Evolutionary conservation across 1,139 yeast genomes (phyloP).

Genomic region (Sugiyamaella paludigena): DNA sequence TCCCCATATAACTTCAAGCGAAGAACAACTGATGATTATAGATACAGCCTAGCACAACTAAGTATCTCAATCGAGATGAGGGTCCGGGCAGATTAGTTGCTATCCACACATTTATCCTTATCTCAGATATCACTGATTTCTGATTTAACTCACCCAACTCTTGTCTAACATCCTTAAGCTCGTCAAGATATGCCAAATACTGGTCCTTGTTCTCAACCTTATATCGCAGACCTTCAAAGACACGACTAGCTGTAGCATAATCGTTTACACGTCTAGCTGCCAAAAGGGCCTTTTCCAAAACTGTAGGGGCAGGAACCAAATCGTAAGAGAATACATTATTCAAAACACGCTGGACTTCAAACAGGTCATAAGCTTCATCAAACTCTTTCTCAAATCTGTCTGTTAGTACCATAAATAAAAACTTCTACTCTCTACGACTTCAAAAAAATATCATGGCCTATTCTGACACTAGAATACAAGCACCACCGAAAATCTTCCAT

Average conservation of each 20-base stretch:
- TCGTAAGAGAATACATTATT: conserved; percentile 98
- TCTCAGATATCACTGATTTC: too few relatives aligned
- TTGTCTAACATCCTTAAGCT: conserved; percentile 85
- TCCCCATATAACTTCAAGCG: too few relatives aligned
- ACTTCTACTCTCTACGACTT: neutral
- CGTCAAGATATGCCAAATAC: conserved; percentile 93
- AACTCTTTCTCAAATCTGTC: conserved; percentile 88
- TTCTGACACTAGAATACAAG: neutral
- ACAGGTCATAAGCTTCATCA: conserved; percentile 95
- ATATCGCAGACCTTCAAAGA: conserved; percentile 88
- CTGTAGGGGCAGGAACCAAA: conserved; percentile 96
- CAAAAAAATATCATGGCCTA: neutral
- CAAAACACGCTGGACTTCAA: conserved; percentile 88
- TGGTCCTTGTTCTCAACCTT: conserved; percentile 93
- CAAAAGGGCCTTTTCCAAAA: conserved; percentile 90
- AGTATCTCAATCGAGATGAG: too few relatives aligned
- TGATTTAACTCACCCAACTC: conserved; percentile 73
- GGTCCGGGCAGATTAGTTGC: too few relatives aligned
- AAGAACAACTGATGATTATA: neutral
- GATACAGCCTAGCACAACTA: neutral
- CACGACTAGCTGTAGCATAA: conserved; percentile 97
- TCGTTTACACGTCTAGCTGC: conserved; percentile 99
- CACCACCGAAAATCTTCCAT: neutral
- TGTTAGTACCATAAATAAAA: neutral
- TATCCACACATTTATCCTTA: too few relatives aligned